Evolutionary conservation across 2,329 filamentous ascomycete species (phyloP), one percentile per base, ranked within the genome.

Genomic region (Aspergillus ochraceus): DNA sequence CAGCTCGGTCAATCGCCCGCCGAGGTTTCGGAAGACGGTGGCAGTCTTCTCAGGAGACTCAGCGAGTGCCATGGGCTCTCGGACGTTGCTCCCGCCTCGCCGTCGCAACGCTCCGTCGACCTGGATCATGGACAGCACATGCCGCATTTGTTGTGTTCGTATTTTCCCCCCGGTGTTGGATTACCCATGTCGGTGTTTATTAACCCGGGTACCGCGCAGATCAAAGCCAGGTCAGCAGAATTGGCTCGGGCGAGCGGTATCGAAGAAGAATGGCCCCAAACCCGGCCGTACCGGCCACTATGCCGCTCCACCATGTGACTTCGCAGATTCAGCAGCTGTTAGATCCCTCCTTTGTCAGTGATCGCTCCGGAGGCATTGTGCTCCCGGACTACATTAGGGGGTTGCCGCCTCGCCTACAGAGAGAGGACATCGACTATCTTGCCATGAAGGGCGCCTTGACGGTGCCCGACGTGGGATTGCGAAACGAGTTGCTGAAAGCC

Each of bases 361-460:
- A 64, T 76, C 81, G 60, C 80, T 82, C 70, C 69, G 70, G 66
- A 66, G 66, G 74, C 71, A 75, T 79, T 50, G 76, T 81, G 36
- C 80, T 88, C 32, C 85, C 86, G 6, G 74, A 87, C 58, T 97
- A 92, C 71, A 87, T 97, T 70, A 90, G 91, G 69, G 88, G 91
- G 24, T 81, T 97, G 6, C 92, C 92, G 0, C 77, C 85, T 49
- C 89, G 89, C 70, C 89, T 97, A 66, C 87, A 89, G 6, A 82
- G 85, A 14, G 92, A 96, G 67, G 93, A 97, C 78, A 85, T 96
- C 61, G 84, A 88, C 58, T 97, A 95, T 74, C 83, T 97, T 58
- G 85, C 88, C 62, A 85, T 88, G 71, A 97, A 97, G 80, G 92
- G 92, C 4, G 92, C 92, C 1, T 80, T 97, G 65, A 87, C 87